Percentiles rank a stretch among this genome's conserved stretches.
phyloP scores from a whole-genome alignment of 306 rosid genomes.

The Mucuna pruriens region DNA sequence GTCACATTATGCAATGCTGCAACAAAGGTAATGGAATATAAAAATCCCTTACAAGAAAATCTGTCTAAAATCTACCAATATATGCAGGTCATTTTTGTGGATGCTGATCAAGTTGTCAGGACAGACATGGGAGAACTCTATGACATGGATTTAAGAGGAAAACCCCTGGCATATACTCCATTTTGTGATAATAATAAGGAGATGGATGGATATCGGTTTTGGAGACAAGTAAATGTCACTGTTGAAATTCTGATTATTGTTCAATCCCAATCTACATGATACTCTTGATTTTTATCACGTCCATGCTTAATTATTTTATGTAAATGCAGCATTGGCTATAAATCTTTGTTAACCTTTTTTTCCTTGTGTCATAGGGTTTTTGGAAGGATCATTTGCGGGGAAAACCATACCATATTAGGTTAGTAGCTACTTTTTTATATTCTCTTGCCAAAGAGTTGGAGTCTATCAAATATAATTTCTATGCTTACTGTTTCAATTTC shows the following conservation, averaged over 20 bases:
- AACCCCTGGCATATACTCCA: not conserved
- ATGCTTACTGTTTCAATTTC: not conserved
- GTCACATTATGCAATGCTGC: not conserved
- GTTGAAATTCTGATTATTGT: not conserved
- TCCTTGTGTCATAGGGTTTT: not conserved
- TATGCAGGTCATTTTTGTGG: not conserved
- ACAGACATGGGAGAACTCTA: slow-evolving; percentile 9
- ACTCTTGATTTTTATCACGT: not conserved
- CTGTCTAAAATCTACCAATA: not conserved
- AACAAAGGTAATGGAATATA: not conserved
- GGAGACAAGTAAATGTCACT: slow-evolving; percentile 14
- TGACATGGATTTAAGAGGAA: not conserved
- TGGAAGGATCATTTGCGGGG: not conserved
- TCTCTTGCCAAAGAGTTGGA: not conserved
- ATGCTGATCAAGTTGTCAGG: not conserved
- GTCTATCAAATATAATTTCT: not conserved
- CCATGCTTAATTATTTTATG: not conserved
- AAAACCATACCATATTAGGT: not conserved
- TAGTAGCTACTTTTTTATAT: not conserved
- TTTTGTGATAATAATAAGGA: not conserved
- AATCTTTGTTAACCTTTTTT: not conserved
- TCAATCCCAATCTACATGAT: not conserved
- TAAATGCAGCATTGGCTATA: not conserved
- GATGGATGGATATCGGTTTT: not conserved
- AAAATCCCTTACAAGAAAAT: not conserved